Evolutionary conservation across 768 basidiomycete genomes (phyloP).

Genomic region (Butyriboletus loyo): DNA sequence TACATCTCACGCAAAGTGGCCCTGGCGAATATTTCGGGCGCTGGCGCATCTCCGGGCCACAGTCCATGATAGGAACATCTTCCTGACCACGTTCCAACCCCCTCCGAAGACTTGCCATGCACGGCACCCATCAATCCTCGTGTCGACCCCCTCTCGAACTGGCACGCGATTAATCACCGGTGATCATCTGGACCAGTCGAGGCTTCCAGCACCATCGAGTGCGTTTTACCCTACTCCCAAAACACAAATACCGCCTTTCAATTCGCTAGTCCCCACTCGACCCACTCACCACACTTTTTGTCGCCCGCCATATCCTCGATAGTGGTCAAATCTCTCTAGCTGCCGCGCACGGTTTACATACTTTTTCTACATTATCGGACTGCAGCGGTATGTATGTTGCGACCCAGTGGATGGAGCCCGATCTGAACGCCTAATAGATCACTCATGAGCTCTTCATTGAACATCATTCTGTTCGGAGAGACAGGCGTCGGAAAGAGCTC

Average conservation of each 20-base stretch:
- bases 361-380: background rate
- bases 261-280: background rate
- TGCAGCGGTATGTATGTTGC: constrained; percentile 7
- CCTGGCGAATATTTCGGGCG: background rate
- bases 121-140: constrained; percentile 11
- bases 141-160: constrained; percentile 5
- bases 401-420: constrained; percentile 4
- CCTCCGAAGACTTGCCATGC: background rate
- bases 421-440: constrained; percentile 18
- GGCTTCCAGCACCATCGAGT: constrained; percentile 1
- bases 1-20: background rate
- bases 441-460: constrained; percentile 25
- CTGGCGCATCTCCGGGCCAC: background rate
- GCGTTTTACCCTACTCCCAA: background rate
- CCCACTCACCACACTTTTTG: background rate
- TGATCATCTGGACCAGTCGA: constrained; percentile 15
- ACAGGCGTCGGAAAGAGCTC: constrained; percentile 38
- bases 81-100: constrained; percentile 12
- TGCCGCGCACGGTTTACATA: background rate
- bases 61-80: constrained; percentile 8
- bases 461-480: constrained; percentile 45
- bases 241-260: constrained; percentile 17
- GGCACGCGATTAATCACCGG: constrained; percentile 22
- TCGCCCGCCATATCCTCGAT: background rate
- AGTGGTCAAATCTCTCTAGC: background rate